Evolutionary conservation across 352 stramenopile genomes (phyloP).

Genomic region (Phytopythium cucurbitacearum): DNA sequence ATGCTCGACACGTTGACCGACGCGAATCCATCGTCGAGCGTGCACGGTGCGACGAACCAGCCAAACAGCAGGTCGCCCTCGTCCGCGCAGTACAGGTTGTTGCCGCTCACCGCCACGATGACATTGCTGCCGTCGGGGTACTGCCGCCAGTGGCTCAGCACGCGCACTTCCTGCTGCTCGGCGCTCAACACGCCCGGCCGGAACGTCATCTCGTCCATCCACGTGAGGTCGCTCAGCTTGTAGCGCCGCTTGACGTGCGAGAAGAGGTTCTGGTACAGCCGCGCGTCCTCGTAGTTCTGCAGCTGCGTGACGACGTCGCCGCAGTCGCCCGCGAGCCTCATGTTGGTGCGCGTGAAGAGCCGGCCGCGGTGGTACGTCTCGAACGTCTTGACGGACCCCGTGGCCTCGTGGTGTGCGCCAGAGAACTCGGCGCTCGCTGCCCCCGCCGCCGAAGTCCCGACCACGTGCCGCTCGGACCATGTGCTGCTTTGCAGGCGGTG

Average conservation of each 20-base stretch:
- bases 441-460: slow-evolving; percentile 6
- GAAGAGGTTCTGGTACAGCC: slow-evolving; percentile 54
- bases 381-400: slow-evolving; percentile 24
- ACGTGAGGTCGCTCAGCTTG: slow-evolving; percentile 50
- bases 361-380: slow-evolving; percentile 29
- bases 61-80: slow-evolving; percentile 46
- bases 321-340: slow-evolving; percentile 35
- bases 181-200: slow-evolving; percentile 16
- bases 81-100: slow-evolving; percentile 13
- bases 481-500: slow-evolving; percentile 49
- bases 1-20: slow-evolving; percentile 59
- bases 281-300: slow-evolving; percentile 42
- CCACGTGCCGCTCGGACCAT: slow-evolving; percentile 26
- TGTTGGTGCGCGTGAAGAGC: slow-evolving; percentile 54
- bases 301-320: slow-evolving; percentile 27
- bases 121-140: slow-evolving; percentile 59
- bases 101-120: slow-evolving; percentile 30
- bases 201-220: slow-evolving; percentile 42
- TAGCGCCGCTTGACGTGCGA: slow-evolving; percentile 27
- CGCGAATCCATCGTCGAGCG: slow-evolving; percentile 19
- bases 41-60: slow-evolving; percentile 49
- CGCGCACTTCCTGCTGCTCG: slow-evolving; percentile 8
- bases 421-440: neutral
- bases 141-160: slow-evolving; percentile 51
- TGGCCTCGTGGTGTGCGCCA: neutral